These are phyloP conservation scores for Coemansia sp. DNA, from an alignment of 192 early-diverging fungal species.

Conservation along the genomic window DNA sequence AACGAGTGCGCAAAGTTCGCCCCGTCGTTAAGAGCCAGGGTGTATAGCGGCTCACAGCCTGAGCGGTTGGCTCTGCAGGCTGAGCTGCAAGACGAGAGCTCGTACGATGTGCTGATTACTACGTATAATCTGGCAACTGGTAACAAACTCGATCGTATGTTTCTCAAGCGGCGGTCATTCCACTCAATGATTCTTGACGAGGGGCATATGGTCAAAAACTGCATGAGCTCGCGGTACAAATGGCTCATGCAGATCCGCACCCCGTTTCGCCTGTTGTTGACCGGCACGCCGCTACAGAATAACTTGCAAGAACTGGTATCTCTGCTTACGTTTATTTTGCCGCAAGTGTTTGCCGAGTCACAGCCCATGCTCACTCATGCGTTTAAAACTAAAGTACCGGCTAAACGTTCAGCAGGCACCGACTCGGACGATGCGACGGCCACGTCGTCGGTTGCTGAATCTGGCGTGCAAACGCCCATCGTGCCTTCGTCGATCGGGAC, in stretches of 20 bases:
- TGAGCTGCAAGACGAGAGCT: conserved; percentile 54
- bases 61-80: conserved; percentile 59
- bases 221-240: conserved; percentile 73
- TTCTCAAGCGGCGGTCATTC: conserved; percentile 66
- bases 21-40: conserved; percentile 58
- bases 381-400: conserved; percentile 39
- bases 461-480: conserved; percentile 36
- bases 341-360: conserved; percentile 66
- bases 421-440: conserved; percentile 41
- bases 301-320: conserved; percentile 86
- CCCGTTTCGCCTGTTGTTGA: conserved; percentile 69
- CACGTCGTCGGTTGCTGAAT: conserved; percentile 22
- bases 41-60: conserved; percentile 63
- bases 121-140: conserved; percentile 80
- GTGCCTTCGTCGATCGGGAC: conserved; percentile 20
- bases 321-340: conserved; percentile 85
- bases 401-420: conserved; percentile 4
- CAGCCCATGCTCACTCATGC: conserved; percentile 47
- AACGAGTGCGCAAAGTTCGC: conserved; percentile 78
- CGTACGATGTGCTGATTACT: conserved; percentile 72
- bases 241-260: conserved; percentile 66
- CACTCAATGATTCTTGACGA: conserved; percentile 82
- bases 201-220: conserved; percentile 91
- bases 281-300: conserved; percentile 86
- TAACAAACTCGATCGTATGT: conserved; percentile 67